Evolutionary conservation across 805 yeast species (phyloP), one percentile per base, ranked within the genome.

Genomic region (Cyberlindnera misumaiensis): DNA sequence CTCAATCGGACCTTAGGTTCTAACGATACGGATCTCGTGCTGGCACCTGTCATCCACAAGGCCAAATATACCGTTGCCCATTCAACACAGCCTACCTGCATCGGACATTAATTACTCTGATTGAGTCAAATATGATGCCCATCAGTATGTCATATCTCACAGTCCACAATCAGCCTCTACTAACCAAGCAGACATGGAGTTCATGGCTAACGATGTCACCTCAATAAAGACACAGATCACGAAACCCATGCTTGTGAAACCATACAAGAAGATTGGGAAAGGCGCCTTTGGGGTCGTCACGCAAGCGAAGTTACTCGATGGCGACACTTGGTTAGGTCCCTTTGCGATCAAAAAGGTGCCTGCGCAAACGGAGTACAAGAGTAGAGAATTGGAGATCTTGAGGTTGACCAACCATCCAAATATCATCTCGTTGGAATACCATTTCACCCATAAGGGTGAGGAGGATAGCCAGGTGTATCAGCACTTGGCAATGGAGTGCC

Each of bases 261-360:
- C 84, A 52, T 76, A 79, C 55, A 78, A 79, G 42, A 75, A 77
- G 52, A 81, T 84, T 36, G 94, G 94, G 10, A 86, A 83, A 59
- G 94, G 94, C 30, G 93, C 93, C 5, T 84, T 84, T 54, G 94
- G 94, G 28, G 82, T 86, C 3, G 94, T 84, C 9, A 80, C 81
- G 11, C 88, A 83, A 55, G 90, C 93, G 1, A 74, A 75, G 46
- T 63, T 69, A 28, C 58, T 62, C 39, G 65, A 67, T 47, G 63
- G 58, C 17, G 61, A 63, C 15, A 51, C 32, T 2, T 79, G 86
- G 84, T 62, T 77, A 29, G 94, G 94, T 1, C 94, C 94, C 0
- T 84, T 74, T 64, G 93, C 93, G 15, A 83, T 84, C 42, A 84
- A 84, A 53, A 73, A 86, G 49, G 93, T 83, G 1, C 89, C 90